Percentiles rank a stretch among this genome's conserved stretches.
These are phyloP conservation scores for Pseudomonodictys pantanalensis DNA, from an alignment of 495 filamentous ascomycete genomes.

Conservation along the genomic window DNA sequence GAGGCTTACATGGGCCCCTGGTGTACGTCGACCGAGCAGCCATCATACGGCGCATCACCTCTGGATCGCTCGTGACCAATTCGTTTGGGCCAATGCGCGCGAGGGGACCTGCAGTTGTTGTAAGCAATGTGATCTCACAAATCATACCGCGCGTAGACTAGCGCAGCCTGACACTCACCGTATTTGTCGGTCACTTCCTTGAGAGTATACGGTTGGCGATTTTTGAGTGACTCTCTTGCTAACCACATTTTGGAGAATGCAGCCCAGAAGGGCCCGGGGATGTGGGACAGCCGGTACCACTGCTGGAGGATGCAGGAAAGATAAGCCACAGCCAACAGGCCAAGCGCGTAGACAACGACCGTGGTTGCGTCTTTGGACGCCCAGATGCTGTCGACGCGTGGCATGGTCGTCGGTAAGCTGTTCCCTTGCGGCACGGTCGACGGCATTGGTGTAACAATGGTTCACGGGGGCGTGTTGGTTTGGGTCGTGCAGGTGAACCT, in stretches of 20 bases:
- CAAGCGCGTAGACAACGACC: too few species aligned
- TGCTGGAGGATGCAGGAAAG: not conserved
- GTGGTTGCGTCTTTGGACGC: too few species aligned
- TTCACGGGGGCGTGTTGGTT: too few species aligned
- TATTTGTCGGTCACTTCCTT: slow-evolving; percentile 37
- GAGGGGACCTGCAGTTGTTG: slow-evolving; percentile 33
- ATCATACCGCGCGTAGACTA: not conserved
- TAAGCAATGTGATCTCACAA: not conserved
- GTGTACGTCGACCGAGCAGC: slow-evolving; percentile 30
- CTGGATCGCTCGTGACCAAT: slow-evolving; percentile 35
- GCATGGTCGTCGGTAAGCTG: too few species aligned
- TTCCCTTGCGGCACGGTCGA: too few species aligned
- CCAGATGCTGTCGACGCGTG: too few species aligned
- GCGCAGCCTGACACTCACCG: slow-evolving; percentile 24
- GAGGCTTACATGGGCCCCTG: slow-evolving; percentile 33
- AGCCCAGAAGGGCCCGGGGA: slow-evolving; percentile 22
- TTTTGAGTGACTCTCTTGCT: slow-evolving; percentile 1
- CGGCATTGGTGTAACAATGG: too few species aligned
- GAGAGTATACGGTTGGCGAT: not conserved
- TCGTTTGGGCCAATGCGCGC: slow-evolving; percentile 37
- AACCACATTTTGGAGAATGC: slow-evolving; percentile 16
- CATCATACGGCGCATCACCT: slow-evolving; percentile 34
- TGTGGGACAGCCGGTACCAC: slow-evolving; percentile 16
- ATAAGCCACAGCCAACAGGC: not conserved
- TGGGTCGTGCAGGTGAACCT: too few species aligned